Conservation (phyloP, 2,329 filamentous ascomycete species). For the Endoconidiophora laricicola region DNA sequence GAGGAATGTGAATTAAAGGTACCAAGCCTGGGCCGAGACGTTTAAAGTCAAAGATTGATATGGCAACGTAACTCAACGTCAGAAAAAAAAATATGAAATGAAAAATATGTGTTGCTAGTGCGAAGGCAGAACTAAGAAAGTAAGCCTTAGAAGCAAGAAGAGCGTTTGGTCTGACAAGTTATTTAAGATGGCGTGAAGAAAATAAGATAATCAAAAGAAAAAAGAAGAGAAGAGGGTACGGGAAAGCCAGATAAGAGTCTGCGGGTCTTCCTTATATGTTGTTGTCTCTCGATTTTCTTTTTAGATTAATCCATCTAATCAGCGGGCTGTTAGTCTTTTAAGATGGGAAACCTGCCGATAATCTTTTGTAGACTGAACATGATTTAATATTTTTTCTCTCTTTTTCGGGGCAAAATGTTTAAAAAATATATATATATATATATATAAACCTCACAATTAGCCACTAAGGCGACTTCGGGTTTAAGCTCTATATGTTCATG, state of each 20-base stretch:
- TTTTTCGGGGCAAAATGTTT: too few species aligned
- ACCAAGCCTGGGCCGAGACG: conserved; percentile 5
- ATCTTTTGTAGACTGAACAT: neutral
- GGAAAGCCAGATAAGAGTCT: neutral
- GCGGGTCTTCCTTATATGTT: conserved; percentile 8
- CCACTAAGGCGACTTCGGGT: too few species aligned
- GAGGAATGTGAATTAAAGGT: neutral
- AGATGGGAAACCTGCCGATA: neutral
- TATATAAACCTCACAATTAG: too few species aligned
- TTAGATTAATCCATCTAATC: neutral
- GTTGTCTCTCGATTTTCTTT: neutral
- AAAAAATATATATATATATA: too few species aligned
- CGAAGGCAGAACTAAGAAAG: neutral
- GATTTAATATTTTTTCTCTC: too few species aligned
- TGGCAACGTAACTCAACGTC: neutral
- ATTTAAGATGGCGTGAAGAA: neutral
- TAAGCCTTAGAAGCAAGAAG: neutral
- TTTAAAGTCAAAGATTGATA: conserved; percentile 3
- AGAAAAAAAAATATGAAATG: neutral
- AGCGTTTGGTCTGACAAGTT: neutral
- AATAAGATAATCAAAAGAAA: neutral
- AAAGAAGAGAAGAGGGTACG: neutral
- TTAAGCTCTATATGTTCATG: too few species aligned
- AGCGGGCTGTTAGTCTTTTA: neutral
- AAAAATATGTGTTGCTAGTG: neutral